phyloP scores from a whole-genome alignment of 108 stramenopile genomes.

The Chaetoceros muelleri region DNA sequence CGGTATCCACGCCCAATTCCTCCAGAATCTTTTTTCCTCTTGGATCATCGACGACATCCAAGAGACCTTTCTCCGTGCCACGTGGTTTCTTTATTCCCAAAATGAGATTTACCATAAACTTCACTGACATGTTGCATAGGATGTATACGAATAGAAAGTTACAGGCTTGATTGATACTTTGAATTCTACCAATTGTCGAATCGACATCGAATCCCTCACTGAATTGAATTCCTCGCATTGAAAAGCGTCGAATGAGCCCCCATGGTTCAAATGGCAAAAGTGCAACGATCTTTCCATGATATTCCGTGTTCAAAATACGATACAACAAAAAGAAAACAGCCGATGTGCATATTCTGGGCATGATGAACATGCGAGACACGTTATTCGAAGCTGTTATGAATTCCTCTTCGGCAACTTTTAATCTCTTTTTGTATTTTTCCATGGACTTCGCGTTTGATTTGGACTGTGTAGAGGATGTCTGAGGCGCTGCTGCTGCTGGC shows the following conservation, averaged over 20 bases:
- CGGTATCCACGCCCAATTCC: conserved; percentile 22
- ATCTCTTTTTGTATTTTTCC: conserved; percentile 27
- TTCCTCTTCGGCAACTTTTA: conserved; percentile 52
- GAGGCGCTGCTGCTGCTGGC: conserved; percentile 8
- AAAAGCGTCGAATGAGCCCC: conserved; percentile 25
- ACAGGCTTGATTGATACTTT: conserved; percentile 38
- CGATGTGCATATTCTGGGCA: conserved; percentile 32
- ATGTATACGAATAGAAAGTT: conserved; percentile 66
- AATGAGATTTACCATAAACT: conserved; percentile 43
- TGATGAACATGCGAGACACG: conserved; percentile 43
- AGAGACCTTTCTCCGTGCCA: conserved; percentile 54
- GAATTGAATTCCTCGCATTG: conserved; percentile 44
- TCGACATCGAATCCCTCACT: not conserved
- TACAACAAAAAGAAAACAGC: conserved; percentile 62
- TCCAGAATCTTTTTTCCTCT: conserved; percentile 24
- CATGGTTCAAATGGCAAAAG: conserved; percentile 67
- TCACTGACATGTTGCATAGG: conserved; percentile 44
- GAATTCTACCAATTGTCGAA: conserved; percentile 14
- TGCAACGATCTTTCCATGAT: conserved; percentile 53
- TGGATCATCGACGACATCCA: conserved; percentile 36
- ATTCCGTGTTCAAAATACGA: conserved; percentile 56
- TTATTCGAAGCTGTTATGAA: conserved; percentile 21
- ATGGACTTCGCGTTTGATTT: conserved; percentile 15
- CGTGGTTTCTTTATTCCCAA: conserved; percentile 47
- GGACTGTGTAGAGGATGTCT: not conserved